These are phyloP conservation scores for Lipomyces sp. DNA, from an alignment of 805 yeast species.

Conservation along the genomic window DNA sequence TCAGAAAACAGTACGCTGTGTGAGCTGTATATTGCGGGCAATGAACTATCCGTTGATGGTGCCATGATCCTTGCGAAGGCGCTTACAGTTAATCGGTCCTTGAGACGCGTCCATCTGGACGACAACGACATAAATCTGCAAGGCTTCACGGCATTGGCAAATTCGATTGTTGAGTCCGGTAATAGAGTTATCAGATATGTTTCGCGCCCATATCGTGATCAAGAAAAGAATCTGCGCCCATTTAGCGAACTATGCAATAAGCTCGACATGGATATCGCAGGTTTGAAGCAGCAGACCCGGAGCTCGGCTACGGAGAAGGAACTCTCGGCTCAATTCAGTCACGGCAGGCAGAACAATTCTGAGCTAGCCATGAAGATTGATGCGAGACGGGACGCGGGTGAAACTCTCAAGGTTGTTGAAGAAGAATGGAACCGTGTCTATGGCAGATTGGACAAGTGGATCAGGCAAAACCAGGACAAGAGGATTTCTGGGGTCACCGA, in stretches of 20 bases:
- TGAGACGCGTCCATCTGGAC: constrained; percentile 27
- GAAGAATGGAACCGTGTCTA: constrained; percentile 28
- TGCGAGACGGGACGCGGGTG: constrained; percentile 19
- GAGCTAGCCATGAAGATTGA: constrained; percentile 18
- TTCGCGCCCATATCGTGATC: constrained; percentile 17
- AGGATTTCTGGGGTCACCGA: background rate
- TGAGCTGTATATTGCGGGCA: constrained; percentile 27
- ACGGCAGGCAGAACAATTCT: background rate
- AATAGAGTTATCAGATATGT: constrained; percentile 7
- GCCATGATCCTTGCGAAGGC: constrained; percentile 30
- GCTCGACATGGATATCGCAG: constrained; percentile 22
- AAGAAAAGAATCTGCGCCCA: constrained; percentile 9
- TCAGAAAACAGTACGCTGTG: constrained; percentile 20
- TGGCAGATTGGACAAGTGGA: constrained; percentile 12
- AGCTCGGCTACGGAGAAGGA: constrained; percentile 5
- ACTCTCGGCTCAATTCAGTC: background rate
- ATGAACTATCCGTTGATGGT: constrained; percentile 32
- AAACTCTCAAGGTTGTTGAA: constrained; percentile 19
- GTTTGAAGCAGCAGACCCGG: constrained; percentile 12
- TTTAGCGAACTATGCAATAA: constrained; percentile 8
- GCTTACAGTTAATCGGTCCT: constrained; percentile 19
- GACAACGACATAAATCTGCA: constrained; percentile 30
- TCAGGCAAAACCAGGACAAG: background rate
- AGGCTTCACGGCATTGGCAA: constrained; percentile 29
- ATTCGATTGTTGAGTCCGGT: constrained; percentile 18